Evolutionary conservation across 495 filamentous ascomycete genomes (phyloP).

Genomic region (Parmelia sp.): DNA sequence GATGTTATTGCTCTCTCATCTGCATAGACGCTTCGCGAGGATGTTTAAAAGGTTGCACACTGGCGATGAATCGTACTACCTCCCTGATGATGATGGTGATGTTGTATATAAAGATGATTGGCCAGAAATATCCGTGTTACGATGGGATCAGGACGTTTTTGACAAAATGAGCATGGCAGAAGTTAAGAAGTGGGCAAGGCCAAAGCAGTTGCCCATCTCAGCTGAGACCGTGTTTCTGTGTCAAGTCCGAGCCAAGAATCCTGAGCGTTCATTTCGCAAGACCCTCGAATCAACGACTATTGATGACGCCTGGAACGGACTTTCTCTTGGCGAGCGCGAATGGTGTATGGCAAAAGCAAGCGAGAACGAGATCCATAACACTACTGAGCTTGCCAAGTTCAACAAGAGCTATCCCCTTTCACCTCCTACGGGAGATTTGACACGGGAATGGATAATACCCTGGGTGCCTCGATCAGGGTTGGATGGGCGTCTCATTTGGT

Average conservation of each 20-base stretch:
- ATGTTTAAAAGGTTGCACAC: background rate
- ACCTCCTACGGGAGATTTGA: background rate
- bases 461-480: background rate
- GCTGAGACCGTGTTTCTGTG: background rate
- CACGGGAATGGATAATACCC: background rate
- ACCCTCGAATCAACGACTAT: background rate
- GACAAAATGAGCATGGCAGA: too few species aligned
- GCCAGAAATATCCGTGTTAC: background rate
- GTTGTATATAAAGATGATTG: background rate
- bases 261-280: background rate
- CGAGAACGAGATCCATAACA: background rate
- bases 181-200: background rate
- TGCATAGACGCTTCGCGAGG: background rate
- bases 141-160: too few species aligned
- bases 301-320: background rate
- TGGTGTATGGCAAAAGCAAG: background rate
- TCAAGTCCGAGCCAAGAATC: background rate
- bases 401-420: background rate
- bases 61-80: background rate
- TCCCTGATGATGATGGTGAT: background rate
- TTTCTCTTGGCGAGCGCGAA: too few species aligned
- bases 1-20: background rate
- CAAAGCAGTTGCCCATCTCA: background rate
- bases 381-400: slow-evolving; percentile 1
- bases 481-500: background rate